Percentiles rank a stretch among this genome's conserved stretches.
These are phyloP conservation scores for Boletus smithii DNA, from an alignment of 1,284 basidiomycete genomes.

Conservation along the genomic window DNA sequence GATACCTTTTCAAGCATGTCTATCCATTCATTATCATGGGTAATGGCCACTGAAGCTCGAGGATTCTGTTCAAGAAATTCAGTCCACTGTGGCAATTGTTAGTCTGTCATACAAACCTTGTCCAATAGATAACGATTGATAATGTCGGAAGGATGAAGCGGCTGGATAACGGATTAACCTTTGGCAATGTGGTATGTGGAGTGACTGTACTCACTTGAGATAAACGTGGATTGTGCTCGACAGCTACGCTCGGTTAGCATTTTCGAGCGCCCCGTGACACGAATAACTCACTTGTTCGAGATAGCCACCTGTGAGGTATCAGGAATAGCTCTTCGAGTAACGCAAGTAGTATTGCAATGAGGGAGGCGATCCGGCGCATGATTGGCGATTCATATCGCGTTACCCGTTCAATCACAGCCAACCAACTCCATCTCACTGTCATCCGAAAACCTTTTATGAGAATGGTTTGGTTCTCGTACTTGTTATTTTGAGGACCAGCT, in stretches of 20 bases:
- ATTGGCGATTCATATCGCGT: not conserved
- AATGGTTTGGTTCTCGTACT: not conserved
- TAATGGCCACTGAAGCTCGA: not conserved
- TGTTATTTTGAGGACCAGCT: not conserved
- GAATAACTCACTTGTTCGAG: not conserved
- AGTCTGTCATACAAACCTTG: not conserved
- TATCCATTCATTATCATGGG: slow-evolving; percentile 3
- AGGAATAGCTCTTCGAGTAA: not conserved
- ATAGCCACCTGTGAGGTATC: not conserved
- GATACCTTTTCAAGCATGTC: not conserved
- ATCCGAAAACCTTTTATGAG: slow-evolving; percentile 4
- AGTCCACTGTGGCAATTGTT: not conserved
- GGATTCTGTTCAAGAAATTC: not conserved
- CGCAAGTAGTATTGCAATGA: not conserved
- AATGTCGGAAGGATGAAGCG: slow-evolving; percentile 2
- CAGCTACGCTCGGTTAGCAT: not conserved
- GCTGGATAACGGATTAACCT: not conserved
- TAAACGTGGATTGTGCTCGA: not conserved
- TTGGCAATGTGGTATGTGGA: not conserved
- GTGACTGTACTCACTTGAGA: not conserved
- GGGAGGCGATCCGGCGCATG: not conserved
- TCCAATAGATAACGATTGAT: slow-evolving; percentile 7
- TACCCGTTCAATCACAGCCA: not conserved
- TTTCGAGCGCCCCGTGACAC: not conserved
- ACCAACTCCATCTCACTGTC: not conserved